Evolutionary conservation across 2,329 filamentous ascomycete genomes (phyloP).

Genomic region (Xylaria sp.): DNA sequence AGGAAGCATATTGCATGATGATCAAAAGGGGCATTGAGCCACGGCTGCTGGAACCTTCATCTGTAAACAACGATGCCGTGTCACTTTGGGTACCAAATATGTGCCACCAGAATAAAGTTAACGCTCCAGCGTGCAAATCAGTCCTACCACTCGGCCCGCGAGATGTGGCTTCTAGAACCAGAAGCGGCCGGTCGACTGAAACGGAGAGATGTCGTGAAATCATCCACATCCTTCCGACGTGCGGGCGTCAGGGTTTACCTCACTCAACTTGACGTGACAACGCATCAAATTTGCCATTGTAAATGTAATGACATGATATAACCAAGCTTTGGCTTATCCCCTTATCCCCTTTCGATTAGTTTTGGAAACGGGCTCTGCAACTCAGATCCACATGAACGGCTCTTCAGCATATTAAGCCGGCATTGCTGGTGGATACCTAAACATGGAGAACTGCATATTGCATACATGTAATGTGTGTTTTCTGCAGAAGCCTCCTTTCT

Average conservation of each 20-base stretch:
- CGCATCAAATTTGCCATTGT: constrained; percentile 1
- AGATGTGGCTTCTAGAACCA: constrained; percentile 8
- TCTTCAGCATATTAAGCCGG: background rate
- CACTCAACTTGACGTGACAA: background rate
- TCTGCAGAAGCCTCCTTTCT: constrained; percentile 2
- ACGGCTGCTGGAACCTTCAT: constrained; percentile 27
- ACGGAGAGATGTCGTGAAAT: background rate
- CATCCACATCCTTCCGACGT: background rate
- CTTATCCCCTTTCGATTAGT: background rate
- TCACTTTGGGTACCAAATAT: constrained; percentile 42
- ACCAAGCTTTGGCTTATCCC: background rate
- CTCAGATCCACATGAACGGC: background rate
- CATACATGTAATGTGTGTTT: constrained; percentile 19
- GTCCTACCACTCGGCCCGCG: constrained; percentile 30
- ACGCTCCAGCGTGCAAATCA: constrained; percentile 21
- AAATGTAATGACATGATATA: background rate
- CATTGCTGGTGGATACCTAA: constrained; percentile 4
- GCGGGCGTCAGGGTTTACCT: background rate
- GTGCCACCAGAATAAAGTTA: constrained; percentile 25
- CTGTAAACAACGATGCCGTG: constrained; percentile 30
- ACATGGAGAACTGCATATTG: constrained; percentile 25
- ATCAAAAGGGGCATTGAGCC: constrained; percentile 28
- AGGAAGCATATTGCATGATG: constrained; percentile 26
- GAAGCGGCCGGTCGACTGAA: background rate
- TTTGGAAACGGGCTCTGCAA: background rate